A percentile compares a stretch with the other conserved stretches of the same genome.
phyloP scores from a whole-genome alignment of 768 basidiomycete genomes.

The Butyriboletus loyo region DNA sequence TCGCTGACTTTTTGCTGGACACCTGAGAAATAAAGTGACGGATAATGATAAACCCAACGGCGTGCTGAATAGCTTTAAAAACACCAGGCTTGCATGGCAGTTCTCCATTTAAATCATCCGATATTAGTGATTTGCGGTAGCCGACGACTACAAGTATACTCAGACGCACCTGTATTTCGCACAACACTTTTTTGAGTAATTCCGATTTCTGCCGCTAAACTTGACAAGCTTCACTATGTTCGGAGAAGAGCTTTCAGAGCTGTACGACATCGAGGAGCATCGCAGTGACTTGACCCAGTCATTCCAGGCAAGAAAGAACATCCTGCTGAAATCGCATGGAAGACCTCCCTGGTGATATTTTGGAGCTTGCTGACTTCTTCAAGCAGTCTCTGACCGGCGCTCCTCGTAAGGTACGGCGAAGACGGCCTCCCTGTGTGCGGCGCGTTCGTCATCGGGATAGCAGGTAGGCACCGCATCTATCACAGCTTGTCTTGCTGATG shows the following conservation, averaged over 20 bases:
- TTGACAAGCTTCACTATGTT: constrained; percentile 16
- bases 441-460: constrained; percentile 83
- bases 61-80: not conserved
- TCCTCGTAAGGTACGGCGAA: constrained; percentile 63
- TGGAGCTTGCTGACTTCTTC: constrained; percentile 2
- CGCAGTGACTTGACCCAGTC: constrained; percentile 16
- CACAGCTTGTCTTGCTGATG: not conserved
- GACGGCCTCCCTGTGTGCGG: constrained; percentile 66
- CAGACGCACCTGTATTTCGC: not conserved
- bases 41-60: not conserved
- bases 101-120: not conserved
- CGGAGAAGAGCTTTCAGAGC: constrained; percentile 26
- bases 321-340: constrained; percentile 77
- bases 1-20: constrained; percentile 41
- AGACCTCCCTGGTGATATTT: constrained; percentile 71
- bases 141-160: constrained; percentile 34
- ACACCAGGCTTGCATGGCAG: not conserved
- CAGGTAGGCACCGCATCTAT: constrained; percentile 48
- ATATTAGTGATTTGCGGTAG: constrained; percentile 14
- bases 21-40: constrained; percentile 1
- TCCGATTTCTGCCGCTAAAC: constrained; percentile 1
- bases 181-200: not conserved
- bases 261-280: constrained; percentile 19
- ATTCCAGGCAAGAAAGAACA: constrained; percentile 57
- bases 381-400: constrained; percentile 10